Evolutionary conservation across 768 basidiomycete species (phyloP).

Genomic region (Ephemerocybe angulata): DNA sequence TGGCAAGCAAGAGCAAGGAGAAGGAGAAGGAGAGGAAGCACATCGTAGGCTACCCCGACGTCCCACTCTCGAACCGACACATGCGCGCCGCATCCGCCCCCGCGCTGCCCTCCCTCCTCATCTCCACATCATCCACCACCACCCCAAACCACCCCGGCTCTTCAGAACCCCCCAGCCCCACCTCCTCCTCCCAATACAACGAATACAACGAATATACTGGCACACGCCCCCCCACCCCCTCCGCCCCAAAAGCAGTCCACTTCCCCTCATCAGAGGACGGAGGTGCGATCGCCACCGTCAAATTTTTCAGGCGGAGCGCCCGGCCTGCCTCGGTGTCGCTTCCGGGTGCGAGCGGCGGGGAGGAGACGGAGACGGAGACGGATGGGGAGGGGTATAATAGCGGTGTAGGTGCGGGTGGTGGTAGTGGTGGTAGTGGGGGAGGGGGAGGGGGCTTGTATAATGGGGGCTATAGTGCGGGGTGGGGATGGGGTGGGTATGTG

Average conservation of each 20-base stretch:
- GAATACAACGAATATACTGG: no score
- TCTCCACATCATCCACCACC: slow-evolving; percentile 13
- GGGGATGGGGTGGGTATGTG: slow-evolving; percentile 9
- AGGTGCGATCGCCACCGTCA: slow-evolving; percentile 57
- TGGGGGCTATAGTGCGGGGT: background rate
- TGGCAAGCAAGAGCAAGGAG: background rate
- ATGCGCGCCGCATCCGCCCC: slow-evolving; percentile 54
- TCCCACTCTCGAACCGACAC: slow-evolving; percentile 18
- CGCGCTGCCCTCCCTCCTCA: slow-evolving; percentile 38
- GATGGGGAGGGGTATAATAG: slow-evolving; percentile 25
- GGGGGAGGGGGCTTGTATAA: background rate
- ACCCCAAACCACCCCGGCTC: background rate
- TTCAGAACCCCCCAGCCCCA: slow-evolving; percentile 47
- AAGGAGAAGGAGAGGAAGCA: slow-evolving; percentile 14
- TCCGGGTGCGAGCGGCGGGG: slow-evolving; percentile 25
- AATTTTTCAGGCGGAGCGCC: slow-evolving; percentile 62
- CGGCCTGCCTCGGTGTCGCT: slow-evolving; percentile 56
- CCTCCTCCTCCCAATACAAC: no score
- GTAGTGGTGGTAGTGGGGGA: no score
- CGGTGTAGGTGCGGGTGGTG: no score
- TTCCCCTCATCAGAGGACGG: slow-evolving; percentile 69
- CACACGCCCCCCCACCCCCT: no score
- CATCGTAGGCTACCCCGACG: background rate
- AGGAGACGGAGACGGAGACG: slow-evolving; percentile 41
- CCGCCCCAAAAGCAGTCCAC: slow-evolving; percentile 77